Evolutionary conservation across 2,329 filamentous ascomycete genomes (phyloP).

Genomic region (Teratosphaeria epicoccoides): DNA sequence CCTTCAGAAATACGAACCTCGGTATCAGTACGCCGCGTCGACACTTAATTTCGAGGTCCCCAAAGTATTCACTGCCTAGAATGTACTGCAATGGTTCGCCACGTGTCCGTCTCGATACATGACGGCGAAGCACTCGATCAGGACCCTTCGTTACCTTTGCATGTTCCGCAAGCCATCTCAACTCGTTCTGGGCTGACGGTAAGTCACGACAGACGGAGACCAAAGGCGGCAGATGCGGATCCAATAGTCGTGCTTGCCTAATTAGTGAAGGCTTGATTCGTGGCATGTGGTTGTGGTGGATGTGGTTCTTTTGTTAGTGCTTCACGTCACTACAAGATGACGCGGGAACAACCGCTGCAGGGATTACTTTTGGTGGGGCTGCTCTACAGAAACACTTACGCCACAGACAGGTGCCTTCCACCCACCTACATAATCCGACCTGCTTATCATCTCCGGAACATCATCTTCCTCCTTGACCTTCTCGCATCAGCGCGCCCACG

Average conservation of each 20-base stretch:
- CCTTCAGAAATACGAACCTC: conserved; percentile 37
- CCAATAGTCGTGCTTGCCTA: conserved; percentile 15
- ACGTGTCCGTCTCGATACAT: conserved; percentile 32
- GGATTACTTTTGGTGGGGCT: background rate
- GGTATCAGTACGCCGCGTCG: conserved; percentile 74
- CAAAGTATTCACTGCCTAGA: conserved; percentile 80
- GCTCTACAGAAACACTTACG: background rate
- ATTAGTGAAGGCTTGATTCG: conserved; percentile 21
- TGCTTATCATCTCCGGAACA: background rate
- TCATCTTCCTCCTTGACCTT: background rate
- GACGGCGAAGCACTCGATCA: conserved; percentile 16
- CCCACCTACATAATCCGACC: background rate
- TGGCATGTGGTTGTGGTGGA: conserved; percentile 16
- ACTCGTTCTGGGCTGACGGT: conserved; percentile 54
- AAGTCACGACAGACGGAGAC: conserved; percentile 55
- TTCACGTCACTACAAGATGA: background rate
- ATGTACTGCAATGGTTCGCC: conserved; percentile 84
- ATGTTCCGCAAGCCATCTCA: conserved; percentile 62
- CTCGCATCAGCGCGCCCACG: background rate
- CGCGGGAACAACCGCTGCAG: background rate
- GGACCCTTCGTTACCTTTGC: conserved; percentile 13
- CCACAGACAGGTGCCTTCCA: background rate
- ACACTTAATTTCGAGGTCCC: conserved; percentile 67
- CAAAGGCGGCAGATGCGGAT: conserved; percentile 44
- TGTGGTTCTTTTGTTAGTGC: background rate